These are phyloP conservation scores for Diaporthe citriasiana DNA, from an alignment of 2,329 filamentous ascomycete species.

Conservation along the genomic window DNA sequence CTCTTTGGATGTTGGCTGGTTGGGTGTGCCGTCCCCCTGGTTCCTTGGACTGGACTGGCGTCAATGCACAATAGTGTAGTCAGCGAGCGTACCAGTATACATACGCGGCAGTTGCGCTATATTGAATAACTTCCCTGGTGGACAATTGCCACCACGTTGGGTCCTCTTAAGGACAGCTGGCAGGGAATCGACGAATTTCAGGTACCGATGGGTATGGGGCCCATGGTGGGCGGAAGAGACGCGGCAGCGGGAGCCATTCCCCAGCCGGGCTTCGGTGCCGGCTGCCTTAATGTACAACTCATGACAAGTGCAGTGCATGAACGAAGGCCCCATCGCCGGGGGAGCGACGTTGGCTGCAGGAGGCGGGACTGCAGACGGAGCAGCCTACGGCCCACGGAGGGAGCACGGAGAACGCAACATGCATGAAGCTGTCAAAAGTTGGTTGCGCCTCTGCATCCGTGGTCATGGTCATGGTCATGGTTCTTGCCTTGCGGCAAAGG, in stretches of 20 bases:
- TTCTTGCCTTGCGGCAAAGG: slow-evolving; percentile 13
- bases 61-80: background rate
- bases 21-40: background rate
- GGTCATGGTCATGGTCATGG: slow-evolving; percentile 6
- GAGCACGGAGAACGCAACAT: slow-evolving; percentile 9
- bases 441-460: background rate
- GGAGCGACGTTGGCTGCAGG: slow-evolving; percentile 27
- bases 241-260: background rate
- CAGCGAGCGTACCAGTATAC: background rate
- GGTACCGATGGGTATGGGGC: slow-evolving; percentile 23
- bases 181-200: slow-evolving; percentile 14
- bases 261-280: slow-evolving; percentile 20
- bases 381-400: background rate
- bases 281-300: slow-evolving; percentile 28
- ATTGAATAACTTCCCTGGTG: background rate
- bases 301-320: slow-evolving; percentile 36
- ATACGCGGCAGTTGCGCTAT: slow-evolving; percentile 6
- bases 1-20: background rate
- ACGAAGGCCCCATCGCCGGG: slow-evolving; percentile 28
- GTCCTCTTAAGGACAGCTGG: slow-evolving; percentile 4
- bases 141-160: slow-evolving; percentile 13
- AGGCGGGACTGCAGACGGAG: slow-evolving; percentile 7
- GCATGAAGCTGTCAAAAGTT: slow-evolving; percentile 23
- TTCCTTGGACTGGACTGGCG: slow-evolving; percentile 21
- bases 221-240: slow-evolving; percentile 13